A percentile compares a stretch with the other conserved stretches of the same genome.
Conservation (phyloP, 768 basidiomycete genomes). For the Inosperma sp. region DNA sequence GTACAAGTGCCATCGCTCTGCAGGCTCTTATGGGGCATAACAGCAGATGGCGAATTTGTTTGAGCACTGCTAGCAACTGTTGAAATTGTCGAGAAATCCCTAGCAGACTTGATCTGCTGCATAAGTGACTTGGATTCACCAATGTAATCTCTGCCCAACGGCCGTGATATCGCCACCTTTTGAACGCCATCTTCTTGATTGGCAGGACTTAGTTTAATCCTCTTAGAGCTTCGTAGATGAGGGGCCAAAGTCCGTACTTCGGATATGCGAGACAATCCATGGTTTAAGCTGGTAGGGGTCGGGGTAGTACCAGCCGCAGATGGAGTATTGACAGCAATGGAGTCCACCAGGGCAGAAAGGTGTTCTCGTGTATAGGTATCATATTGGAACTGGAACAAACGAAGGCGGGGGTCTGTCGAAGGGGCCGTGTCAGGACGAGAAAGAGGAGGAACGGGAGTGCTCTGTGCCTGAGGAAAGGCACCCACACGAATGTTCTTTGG, state of each 20-base stretch:
- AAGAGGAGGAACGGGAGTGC: conserved; percentile 48
- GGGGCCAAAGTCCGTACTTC: conserved; percentile 42
- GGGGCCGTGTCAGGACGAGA: conserved; percentile 30
- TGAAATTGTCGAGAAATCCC: conserved; percentile 73
- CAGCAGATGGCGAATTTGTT: conserved; percentile 22
- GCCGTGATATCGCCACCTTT: conserved; percentile 45
- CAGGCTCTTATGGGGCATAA: conserved; percentile 8
- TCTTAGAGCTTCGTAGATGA: conserved; percentile 70
- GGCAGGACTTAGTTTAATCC: conserved; percentile 73
- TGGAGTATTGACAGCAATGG: conserved; percentile 78
- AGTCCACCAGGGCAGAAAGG: conserved; percentile 89
- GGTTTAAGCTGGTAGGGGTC: conserved; percentile 43
- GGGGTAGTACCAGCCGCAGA: conserved; percentile 50
- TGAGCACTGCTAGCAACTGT: conserved; percentile 47
- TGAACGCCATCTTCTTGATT: conserved; percentile 41
- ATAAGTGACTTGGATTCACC: conserved; percentile 74
- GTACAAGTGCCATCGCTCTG: not conserved
- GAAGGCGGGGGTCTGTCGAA: conserved; percentile 67
- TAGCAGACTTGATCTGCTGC: conserved; percentile 74
- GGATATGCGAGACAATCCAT: conserved; percentile 44
- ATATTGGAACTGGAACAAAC: conserved; percentile 90
- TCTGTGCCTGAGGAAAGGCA: conserved; percentile 52
- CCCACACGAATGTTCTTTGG: conserved; percentile 25
- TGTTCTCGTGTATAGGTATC: conserved; percentile 96
- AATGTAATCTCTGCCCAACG: conserved; percentile 60